Evolutionary conservation across 1,284 basidiomycete genomes (phyloP).

Genomic region (Apiotrichum brassicae): DNA sequence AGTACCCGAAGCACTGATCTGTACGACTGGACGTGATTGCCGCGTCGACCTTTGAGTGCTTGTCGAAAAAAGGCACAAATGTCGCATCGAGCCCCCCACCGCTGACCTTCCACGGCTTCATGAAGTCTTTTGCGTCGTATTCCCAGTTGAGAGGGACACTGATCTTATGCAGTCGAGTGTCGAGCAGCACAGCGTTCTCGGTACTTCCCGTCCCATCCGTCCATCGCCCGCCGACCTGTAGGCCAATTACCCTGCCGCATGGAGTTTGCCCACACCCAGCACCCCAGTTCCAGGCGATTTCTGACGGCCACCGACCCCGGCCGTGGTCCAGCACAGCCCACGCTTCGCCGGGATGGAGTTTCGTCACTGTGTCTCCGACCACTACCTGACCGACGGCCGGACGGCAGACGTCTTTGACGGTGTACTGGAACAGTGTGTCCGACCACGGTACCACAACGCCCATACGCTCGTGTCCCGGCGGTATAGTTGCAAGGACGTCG

Average conservation of each 20-base stretch:
- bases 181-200: slow-evolving; percentile 11
- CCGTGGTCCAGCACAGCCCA: slow-evolving; percentile 18
- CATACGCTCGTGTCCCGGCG: slow-evolving; percentile 9
- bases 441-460: slow-evolving; percentile 17
- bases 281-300: slow-evolving; percentile 15
- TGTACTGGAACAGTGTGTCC: slow-evolving; percentile 15
- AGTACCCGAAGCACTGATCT: slow-evolving; percentile 11
- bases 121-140: slow-evolving; percentile 7
- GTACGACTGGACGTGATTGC: background rate
- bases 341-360: background rate
- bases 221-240: slow-evolving; percentile 15
- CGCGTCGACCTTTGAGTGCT: background rate
- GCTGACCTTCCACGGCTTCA: slow-evolving; percentile 8
- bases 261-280: slow-evolving; percentile 1
- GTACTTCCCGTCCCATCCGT: slow-evolving; percentile 14
- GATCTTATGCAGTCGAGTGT: slow-evolving; percentile 10
- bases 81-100: slow-evolving; percentile 13
- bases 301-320: slow-evolving; percentile 9
- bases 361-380: background rate
- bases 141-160: slow-evolving; percentile 7
- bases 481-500: slow-evolving; percentile 9
- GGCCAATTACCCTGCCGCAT: slow-evolving; percentile 7
- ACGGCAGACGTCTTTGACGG: slow-evolving; percentile 13
- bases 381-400: slow-evolving; percentile 6
- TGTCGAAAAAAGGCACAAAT: slow-evolving; percentile 9